These are phyloP conservation scores for Inga oerstediana DNA, from an alignment of 306 rosid species.

Conservation along the genomic window DNA sequence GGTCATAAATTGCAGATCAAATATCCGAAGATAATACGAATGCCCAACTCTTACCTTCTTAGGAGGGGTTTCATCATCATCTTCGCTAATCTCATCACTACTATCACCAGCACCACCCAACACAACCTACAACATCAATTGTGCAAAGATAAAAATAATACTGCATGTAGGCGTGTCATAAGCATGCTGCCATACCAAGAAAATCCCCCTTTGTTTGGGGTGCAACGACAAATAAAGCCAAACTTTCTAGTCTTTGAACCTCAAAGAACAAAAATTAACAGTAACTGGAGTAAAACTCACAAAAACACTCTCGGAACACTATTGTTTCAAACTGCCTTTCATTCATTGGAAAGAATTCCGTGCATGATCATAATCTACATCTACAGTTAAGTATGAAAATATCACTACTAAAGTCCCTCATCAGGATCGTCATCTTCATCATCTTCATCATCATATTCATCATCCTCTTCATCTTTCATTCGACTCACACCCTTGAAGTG, in stretches of 20 bases:
- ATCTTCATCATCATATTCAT: conserved; percentile 7
- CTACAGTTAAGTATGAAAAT: background rate
- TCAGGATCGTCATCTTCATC: conserved; percentile 39
- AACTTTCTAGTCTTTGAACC: background rate
- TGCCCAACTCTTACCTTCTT: conserved; percentile 54
- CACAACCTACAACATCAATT: conserved; percentile 38
- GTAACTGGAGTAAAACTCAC: background rate
- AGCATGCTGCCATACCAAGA: too few relatives aligned
- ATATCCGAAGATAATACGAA: background rate
- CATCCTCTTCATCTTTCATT: conserved; percentile 42
- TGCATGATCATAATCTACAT: background rate
- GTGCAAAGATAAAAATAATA: background rate
- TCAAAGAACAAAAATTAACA: background rate
- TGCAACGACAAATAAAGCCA: background rate
- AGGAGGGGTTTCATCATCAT: conserved; percentile 45
- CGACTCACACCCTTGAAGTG: conserved; percentile 52
- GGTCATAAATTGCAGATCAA: background rate
- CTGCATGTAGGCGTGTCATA: background rate
- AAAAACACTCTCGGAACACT: background rate
- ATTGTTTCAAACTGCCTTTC: background rate
- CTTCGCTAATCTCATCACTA: conserved; percentile 42
- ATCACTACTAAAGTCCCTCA: conserved; percentile 39
- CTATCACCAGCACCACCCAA: conserved; percentile 35
- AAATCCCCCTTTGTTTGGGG: too few relatives aligned
- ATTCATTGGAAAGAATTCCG: background rate